Conservation (phyloP, 495 filamentous ascomycete genomes). For the Penicillium taxi region DNA sequence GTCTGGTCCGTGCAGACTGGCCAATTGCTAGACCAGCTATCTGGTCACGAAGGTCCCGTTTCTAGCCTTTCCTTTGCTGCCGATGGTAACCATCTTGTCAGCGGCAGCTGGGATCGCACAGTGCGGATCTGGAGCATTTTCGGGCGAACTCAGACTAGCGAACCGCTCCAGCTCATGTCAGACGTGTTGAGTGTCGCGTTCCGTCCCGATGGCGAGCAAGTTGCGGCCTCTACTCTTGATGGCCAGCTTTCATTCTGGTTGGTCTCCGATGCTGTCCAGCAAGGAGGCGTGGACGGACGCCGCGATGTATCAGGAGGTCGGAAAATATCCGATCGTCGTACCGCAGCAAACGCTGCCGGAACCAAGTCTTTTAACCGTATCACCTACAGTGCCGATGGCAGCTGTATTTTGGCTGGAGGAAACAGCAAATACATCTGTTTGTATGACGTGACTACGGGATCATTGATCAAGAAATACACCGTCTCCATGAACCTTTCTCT, state of each 20-base stretch:
- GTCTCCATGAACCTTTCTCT: constrained; percentile 89
- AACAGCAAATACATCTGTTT: constrained; percentile 98
- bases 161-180: constrained; percentile 81
- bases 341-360: constrained; percentile 79
- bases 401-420: constrained; percentile 79
- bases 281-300: constrained; percentile 73
- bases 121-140: constrained; percentile 95
- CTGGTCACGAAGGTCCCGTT: constrained; percentile 91
- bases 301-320: constrained; percentile 90
- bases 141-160: constrained; percentile 83
- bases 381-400: constrained; percentile 83
- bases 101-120: constrained; percentile 92
- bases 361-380: constrained; percentile 86
- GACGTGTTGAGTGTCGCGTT: constrained; percentile 84
- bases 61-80: constrained; percentile 81
- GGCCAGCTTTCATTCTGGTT: constrained; percentile 95
- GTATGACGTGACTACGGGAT: constrained; percentile 82
- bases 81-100: constrained; percentile 71
- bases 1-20: constrained; percentile 98
- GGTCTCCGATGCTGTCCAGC: constrained; percentile 74
- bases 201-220: constrained; percentile 80
- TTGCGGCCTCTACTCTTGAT: constrained; percentile 87
- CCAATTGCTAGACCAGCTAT: constrained; percentile 81
- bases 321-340: constrained; percentile 74
- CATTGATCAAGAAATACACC: constrained; percentile 87